Conservation (phyloP, 2,329 filamentous ascomycete species). For the Penicillium glabrum region DNA sequence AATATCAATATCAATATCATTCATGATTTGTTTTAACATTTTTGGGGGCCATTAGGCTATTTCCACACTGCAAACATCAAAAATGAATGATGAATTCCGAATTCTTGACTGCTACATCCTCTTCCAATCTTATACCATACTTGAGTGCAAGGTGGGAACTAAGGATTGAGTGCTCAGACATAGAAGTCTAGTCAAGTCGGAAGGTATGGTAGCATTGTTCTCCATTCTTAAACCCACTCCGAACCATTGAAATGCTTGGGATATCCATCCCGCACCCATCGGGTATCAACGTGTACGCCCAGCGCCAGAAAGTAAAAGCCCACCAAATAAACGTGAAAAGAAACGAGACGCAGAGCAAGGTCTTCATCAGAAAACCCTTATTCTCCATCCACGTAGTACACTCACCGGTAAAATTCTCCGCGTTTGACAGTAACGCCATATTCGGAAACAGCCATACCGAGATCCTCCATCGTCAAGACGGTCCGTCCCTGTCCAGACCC, state of each 20-base stretch:
- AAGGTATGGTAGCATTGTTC: neutral
- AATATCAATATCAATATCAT: slow-evolving; percentile 12
- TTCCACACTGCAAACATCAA: neutral
- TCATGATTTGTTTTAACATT: neutral
- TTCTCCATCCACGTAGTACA: neutral
- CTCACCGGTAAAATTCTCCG: slow-evolving; percentile 89
- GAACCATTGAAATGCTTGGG: slow-evolving; percentile 1
- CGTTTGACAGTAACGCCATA: slow-evolving; percentile 98
- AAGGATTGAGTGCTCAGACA: neutral
- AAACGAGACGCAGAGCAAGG: neutral
- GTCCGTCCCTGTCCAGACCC: slow-evolving; percentile 81
- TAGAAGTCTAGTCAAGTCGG: neutral
- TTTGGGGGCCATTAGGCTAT: neutral
- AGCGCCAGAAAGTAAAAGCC: slow-evolving; percentile 8
- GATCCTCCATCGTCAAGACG: slow-evolving; percentile 96
- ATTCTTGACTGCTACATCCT: neutral
- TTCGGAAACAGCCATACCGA: slow-evolving; percentile 96
- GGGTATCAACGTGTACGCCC: slow-evolving; percentile 12
- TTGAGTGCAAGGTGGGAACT: neutral
- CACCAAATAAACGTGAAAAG: neutral
- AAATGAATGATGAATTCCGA: neutral
- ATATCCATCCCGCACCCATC: slow-evolving; percentile 1
- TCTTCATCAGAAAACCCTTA: neutral
- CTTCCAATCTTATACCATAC: neutral
- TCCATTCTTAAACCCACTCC: neutral